Base-by-base conservation (phyloP, 306 rosid genomes). In the Cicer arietinum region DNA sequence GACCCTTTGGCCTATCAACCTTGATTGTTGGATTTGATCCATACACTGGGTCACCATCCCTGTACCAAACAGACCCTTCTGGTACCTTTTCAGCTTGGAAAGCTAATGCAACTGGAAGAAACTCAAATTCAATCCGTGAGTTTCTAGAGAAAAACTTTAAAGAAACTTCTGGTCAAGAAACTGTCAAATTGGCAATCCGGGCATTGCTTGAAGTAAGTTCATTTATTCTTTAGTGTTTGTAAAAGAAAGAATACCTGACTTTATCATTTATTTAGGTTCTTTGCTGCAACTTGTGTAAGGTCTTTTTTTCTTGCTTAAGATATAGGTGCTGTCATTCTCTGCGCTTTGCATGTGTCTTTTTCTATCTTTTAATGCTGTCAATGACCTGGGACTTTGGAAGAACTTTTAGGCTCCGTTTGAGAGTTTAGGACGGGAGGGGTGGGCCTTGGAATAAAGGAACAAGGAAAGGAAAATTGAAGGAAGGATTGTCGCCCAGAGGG, bases 61-160 rank as follows among this genome's bases (percentile, higher is more conserved):
- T 94, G 7, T 94, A 91, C 81, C 98, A 94, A 80, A 94, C 98
- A 3, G 98, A 94, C 72, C 98, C 97, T 76, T 94, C 98, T 25
- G 98, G 98, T 66, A 94, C 98, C 0, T 94, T 94, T 71, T 94
- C 97, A 6, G 97, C 97, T 37, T 94, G 97, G 97, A 94, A 94
- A 81, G 98, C 98, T 1, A 94, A 91, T 77, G 96, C 96, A 7
- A 94, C 97, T 1, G 98, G 97, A 7, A 85, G 98, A 73, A 94
- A 94, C 87, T 94, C 98, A 8, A 94, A 94, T 79, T 94, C 98
- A 0, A 90, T 94, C 20, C 74, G 98, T 11, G 99, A 95, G 79
- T 95, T 95, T 69, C 79, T 95, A 16, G 99, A 95, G 92, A 95
- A 95, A 74, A 95, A 95, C 74, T 95, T 80, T 66, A 94, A 90